Percentiles rank a stretch among this genome's conserved stretches.
These are phyloP conservation scores for Caloboletus inedulis DNA, from an alignment of 1,284 basidiomycete species.

Conservation along the genomic window DNA sequence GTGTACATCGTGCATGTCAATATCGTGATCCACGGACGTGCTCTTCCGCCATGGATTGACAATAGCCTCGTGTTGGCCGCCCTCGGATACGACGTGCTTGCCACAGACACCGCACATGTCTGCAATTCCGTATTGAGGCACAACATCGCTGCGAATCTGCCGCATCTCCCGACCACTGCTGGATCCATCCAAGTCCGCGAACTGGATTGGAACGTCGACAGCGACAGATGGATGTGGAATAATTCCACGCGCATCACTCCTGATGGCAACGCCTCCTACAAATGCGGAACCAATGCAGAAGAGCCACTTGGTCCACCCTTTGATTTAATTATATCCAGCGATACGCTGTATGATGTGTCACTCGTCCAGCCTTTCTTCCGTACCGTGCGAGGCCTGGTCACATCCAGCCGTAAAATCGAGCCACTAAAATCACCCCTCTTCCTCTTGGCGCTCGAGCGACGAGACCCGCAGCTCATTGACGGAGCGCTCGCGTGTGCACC, in stretches of 20 bases:
- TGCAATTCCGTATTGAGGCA: constrained; percentile 61
- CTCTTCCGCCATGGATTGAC: background rate
- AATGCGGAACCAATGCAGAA: background rate
- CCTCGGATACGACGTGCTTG: constrained; percentile 72
- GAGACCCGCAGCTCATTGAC: constrained; percentile 69
- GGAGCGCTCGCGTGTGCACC: constrained; percentile 47
- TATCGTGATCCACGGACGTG: constrained; percentile 2
- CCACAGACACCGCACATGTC: constrained; percentile 76
- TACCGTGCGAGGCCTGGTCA: constrained; percentile 57
- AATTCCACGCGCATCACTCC: constrained; percentile 28
- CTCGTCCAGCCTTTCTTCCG: constrained; percentile 71
- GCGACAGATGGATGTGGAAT: constrained; percentile 35
- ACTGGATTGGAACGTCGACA: constrained; percentile 48
- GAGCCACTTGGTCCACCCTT: constrained; percentile 49
- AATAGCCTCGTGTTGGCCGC: constrained; percentile 63
- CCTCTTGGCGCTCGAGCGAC: constrained; percentile 74
- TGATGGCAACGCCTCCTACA: background rate
- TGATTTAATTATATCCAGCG: constrained; percentile 81
- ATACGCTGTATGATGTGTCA: constrained; percentile 73
- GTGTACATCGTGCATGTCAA: constrained; percentile 8
- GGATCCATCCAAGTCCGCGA: constrained; percentile 41
- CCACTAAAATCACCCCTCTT: constrained; percentile 41
- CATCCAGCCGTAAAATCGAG: constrained; percentile 25
- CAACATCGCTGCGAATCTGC: constrained; percentile 60
- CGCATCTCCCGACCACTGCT: constrained; percentile 45